Evolutionary conservation across 352 stramenopile genomes (phyloP).

Genomic region (Phytopythium helicoides): DNA sequence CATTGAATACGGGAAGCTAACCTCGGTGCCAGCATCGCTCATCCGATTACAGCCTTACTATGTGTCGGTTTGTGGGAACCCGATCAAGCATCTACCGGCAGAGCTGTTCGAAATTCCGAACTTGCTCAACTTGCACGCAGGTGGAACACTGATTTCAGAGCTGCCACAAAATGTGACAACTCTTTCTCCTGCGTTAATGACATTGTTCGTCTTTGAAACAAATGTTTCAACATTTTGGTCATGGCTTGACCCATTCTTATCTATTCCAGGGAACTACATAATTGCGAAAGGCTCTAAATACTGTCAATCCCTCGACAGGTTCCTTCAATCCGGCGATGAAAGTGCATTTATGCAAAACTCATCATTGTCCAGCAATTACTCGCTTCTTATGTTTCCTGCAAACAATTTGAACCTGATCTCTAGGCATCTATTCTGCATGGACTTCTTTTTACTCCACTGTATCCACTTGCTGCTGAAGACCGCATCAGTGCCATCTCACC

Average conservation of each 20-base stretch:
- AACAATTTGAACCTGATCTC: too few relatives aligned
- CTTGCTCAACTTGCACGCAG: constrained; percentile 14
- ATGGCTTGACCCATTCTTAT: constrained; percentile 10
- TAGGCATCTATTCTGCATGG: too few relatives aligned
- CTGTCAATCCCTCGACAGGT: neutral
- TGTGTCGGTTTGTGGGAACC: constrained; percentile 25
- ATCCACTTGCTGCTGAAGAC: too few relatives aligned
- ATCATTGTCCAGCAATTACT: too few relatives aligned
- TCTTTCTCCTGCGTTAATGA: constrained; percentile 1
- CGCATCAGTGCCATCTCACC: too few relatives aligned
- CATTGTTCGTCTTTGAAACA: constrained; percentile 10
- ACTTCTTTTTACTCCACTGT: too few relatives aligned
- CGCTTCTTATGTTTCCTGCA: too few relatives aligned
- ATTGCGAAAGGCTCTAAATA: neutral
- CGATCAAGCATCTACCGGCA: constrained; percentile 18
- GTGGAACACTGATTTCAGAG: constrained; percentile 13
- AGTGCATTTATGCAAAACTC: too few relatives aligned
- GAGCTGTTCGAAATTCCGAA: constrained; percentile 17
- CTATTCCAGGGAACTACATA: neutral
- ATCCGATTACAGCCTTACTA: constrained; percentile 13
- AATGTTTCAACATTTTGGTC: constrained; percentile 19
- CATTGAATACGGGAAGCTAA: constrained; percentile 21
- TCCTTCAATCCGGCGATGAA: neutral
- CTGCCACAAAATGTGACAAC: constrained; percentile 17
- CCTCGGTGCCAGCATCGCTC: constrained; percentile 10